Base-by-base conservation (phyloP, 768 basidiomycete species). In the Termitomyces sp. region DNA sequence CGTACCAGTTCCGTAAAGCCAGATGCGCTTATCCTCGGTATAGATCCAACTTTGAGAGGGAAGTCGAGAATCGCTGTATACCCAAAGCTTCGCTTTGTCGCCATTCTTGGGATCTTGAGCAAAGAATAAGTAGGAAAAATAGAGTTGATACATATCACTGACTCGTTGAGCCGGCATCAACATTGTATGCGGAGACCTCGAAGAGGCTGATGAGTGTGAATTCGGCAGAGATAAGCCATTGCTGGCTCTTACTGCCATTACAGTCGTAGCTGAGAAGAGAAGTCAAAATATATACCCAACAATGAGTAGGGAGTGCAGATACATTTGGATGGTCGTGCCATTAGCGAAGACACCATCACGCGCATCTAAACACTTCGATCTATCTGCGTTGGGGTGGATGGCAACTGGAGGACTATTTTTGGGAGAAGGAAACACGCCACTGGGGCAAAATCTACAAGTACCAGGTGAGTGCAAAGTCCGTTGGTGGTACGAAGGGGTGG, bases 91-190 rank as follows among this genome's bases (percentile, higher is more conserved):
- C 4, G 43, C 52, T n/a, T 67, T 68, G 42, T 68, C 63, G 9
- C 67, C 68, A 50, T 65, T 67, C 11, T 53, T 67, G 21, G 69
- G 70, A 21, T 57, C 66, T 64, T 42, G 19, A 16, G 9, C 9
- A 10, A 51, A 11, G 25, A 17, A 16, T 40, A 25, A 43, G 46
- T 14, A 35, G 10, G 46, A 39, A 28, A 28, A 57, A 43, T 25
- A 40, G 16, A 5, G 5, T 5, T 43, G 19, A 46, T 11, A 54
- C 30, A 27, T 45, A 30, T 32, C 21, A 30, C 47, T 10, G 10
- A 62, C 66, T 58, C 47, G 72, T 70, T 14, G 67, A 65, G 25
- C 73, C 69, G 5, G 71, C 71, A 40, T 75, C 74, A 12, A 74
- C 59, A 48, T 73, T 73, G 59, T 66, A 74, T 9, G 21, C 40